A percentile compares a stretch with the other conserved stretches of the same genome.
Evolutionary conservation across 176 grass and related monocot species (phyloP).

Genomic region (Bothriochloa decipiens): DNA sequence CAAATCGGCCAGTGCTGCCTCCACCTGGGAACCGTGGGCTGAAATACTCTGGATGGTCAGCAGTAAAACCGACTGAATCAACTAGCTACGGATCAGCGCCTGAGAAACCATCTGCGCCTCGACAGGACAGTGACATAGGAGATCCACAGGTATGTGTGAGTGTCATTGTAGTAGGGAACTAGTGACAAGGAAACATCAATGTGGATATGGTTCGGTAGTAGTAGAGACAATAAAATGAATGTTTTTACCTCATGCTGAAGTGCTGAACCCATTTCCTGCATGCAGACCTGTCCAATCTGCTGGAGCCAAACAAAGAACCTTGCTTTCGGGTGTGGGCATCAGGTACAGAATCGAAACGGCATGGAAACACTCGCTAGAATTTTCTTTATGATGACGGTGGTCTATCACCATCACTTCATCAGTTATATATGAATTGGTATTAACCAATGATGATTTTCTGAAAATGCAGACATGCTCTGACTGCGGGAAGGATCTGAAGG

Average conservation of each 20-base stretch:
- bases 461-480: conserved; percentile 60
- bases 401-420: not conserved
- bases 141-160: conserved; percentile 62
- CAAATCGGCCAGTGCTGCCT: conserved; percentile 45
- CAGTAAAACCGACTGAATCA: conserved; percentile 41
- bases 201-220: not conserved
- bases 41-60: conserved; percentile 37
- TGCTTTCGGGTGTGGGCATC: conserved; percentile 87
- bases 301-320: conserved; percentile 67
- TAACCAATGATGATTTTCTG: not conserved
- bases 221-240: not conserved
- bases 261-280: conserved; percentile 29
- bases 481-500: conserved; percentile 67
- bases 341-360: conserved; percentile 44
- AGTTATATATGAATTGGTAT: not conserved
- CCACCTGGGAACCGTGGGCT: conserved; percentile 52
- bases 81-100: conserved; percentile 35
- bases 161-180: not conserved
- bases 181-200: not conserved
- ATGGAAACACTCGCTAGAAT: not conserved
- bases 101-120: conserved; percentile 41
- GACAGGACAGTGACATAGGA: conserved; percentile 49
- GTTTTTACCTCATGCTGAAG: not conserved
- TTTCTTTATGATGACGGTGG: not conserved
- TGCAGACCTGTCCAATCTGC: conserved; percentile 79